A percentile compares a stretch with the other conserved stretches of the same genome.
These are phyloP conservation scores for Selaginella tamariscina DNA, from an alignment of 75 land plant genomes.

Conservation along the genomic window DNA sequence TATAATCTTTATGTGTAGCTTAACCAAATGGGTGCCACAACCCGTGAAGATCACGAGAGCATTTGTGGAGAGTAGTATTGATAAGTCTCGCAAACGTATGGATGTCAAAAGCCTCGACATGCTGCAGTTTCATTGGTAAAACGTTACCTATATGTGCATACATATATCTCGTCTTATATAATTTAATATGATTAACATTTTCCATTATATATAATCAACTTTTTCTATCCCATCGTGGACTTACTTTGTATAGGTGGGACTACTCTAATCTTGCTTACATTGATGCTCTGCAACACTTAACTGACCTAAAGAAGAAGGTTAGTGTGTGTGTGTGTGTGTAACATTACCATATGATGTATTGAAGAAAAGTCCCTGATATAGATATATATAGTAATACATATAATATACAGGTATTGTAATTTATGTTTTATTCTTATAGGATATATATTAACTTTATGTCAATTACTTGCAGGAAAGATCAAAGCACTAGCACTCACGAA, in stretches of 20 bases:
- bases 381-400: too few relatives aligned
- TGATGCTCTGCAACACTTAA: constrained; percentile 85
- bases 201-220: too few relatives aligned
- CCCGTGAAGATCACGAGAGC: constrained; percentile 95
- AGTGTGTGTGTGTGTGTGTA: too few relatives aligned
- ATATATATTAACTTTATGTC: too few relatives aligned
- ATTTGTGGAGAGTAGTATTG: constrained; percentile 57
- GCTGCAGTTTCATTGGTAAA: constrained; percentile 98
- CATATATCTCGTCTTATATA: background rate
- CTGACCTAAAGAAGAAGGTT: constrained; percentile 98
- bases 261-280: constrained; percentile 81
- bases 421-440: too few relatives aligned
- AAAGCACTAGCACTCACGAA: constrained; percentile 90
- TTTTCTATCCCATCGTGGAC: too few relatives aligned
- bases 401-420: too few relatives aligned
- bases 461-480: constrained; percentile 59
- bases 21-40: constrained; percentile 98
- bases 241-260: constrained; percentile 66
- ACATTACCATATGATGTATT: too few relatives aligned
- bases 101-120: constrained; percentile 87
- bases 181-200: too few relatives aligned
- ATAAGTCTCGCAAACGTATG: constrained; percentile 85
- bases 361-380: too few relatives aligned
- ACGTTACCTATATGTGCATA: background rate
- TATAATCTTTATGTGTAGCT: constrained; percentile 38